These are phyloP conservation scores for Hypomontagnella monticulosa DNA, from an alignment of 495 filamentous ascomycete species.

Conservation along the genomic window DNA sequence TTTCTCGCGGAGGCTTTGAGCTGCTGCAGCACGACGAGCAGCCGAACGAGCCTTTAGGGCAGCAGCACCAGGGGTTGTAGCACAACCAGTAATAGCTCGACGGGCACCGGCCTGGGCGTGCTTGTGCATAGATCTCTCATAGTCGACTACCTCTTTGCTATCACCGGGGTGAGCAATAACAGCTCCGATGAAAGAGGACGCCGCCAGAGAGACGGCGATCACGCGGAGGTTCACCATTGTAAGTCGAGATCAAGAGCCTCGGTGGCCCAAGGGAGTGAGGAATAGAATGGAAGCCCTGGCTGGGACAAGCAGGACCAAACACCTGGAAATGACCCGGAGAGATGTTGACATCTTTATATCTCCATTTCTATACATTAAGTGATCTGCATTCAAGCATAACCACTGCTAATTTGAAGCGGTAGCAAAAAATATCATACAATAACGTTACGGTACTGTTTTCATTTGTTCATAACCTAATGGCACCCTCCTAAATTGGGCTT, in stretches of 20 bases:
- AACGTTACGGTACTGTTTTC: conserved; percentile 20
- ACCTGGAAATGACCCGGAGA: neutral
- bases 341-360: conserved; percentile 27
- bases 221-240: conserved; percentile 41
- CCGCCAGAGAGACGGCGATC: conserved; percentile 43
- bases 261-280: conserved; percentile 2
- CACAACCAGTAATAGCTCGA: conserved; percentile 49
- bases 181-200: conserved; percentile 39
- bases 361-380: conserved; percentile 11
- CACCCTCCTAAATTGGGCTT: conserved; percentile 39
- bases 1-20: conserved; percentile 57
- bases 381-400: conserved; percentile 22
- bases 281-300: conserved; percentile 24
- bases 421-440: conserved; percentile 8
- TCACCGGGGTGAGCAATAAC: conserved; percentile 52
- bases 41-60: conserved; percentile 48
- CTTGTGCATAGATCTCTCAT: conserved; percentile 46
- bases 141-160: conserved; percentile 46
- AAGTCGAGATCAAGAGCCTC: neutral
- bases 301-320: neutral
- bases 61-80: conserved; percentile 38
- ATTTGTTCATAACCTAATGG: conserved; percentile 31
- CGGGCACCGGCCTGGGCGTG: conserved; percentile 47
- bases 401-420: conserved; percentile 2
- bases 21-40: conserved; percentile 49